Percentiles rank a stretch among this genome's conserved stretches.
These are phyloP conservation scores for Paramyrothecium sp. DNA, from an alignment of 2,329 filamentous ascomycete species.

Conservation along the genomic window DNA sequence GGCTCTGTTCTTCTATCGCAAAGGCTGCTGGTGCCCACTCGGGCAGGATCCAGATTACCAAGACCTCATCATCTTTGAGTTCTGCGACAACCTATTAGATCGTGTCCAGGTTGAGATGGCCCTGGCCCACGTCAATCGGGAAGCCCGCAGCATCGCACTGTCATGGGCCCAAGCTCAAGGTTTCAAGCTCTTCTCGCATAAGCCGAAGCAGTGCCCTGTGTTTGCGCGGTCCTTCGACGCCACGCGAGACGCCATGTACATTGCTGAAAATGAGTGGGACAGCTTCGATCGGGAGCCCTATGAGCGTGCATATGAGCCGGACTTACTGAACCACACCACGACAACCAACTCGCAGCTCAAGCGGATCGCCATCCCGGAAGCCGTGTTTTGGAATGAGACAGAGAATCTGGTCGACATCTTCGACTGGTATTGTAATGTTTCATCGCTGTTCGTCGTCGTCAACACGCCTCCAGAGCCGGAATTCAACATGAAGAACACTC, in stretches of 20 bases:
- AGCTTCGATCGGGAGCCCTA: not conserved
- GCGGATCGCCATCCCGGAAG: not conserved
- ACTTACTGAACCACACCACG: not conserved
- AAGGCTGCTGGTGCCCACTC: not conserved
- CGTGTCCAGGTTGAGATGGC: not conserved
- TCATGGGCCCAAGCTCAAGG: not conserved
- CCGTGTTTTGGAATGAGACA: not conserved
- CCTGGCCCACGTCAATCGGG: not conserved
- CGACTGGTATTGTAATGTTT: not conserved
- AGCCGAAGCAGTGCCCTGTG: not conserved
- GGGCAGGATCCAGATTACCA: not conserved
- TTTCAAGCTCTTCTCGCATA: not conserved
- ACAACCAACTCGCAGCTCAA: not conserved
- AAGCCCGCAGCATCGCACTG: slow-evolving; percentile 1
- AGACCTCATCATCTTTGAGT: not conserved
- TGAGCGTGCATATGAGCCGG: not conserved
- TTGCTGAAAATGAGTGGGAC: not conserved
- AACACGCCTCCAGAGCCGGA: not conserved
- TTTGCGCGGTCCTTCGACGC: not conserved
- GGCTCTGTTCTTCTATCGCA: not conserved
- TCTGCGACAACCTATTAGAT: not conserved
- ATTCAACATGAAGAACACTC: not conserved
- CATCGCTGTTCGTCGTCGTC: not conserved
- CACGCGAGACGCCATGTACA: not conserved
- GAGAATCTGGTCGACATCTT: not conserved